Percentiles rank a stretch among this genome's conserved stretches.
Conservation (phyloP, 73 alveolate genomes). For the Tetrahymena thermophila region DNA sequence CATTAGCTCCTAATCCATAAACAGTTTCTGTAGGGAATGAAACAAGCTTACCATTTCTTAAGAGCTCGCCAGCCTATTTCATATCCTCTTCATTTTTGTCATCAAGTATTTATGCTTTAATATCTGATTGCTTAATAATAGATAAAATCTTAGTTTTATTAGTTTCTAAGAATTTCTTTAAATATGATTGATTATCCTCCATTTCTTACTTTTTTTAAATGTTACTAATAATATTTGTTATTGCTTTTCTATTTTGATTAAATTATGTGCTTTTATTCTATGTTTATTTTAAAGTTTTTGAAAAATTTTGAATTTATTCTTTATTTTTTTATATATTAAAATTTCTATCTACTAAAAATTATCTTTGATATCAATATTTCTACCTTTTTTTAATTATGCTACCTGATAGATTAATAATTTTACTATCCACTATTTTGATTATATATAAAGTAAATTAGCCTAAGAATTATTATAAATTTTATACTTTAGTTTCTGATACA, state of each 20-base stretch:
- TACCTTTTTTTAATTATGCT: neutral
- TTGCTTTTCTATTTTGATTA: no score
- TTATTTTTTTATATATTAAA: no score
- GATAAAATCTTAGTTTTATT: neutral
- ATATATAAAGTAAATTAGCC: neutral
- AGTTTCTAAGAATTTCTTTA: neutral
- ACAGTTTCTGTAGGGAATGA: slow-evolving; percentile 98
- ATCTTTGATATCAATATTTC: neutral
- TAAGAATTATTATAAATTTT: neutral
- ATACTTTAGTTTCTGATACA: neutral
- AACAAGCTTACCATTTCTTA: neutral
- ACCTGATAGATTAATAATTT: neutral
- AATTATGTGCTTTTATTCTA: no score
- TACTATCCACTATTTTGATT: neutral
- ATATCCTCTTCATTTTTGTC: neutral
- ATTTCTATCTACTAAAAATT: neutral
- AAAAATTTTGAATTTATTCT: neutral
- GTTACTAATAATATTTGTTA: neutral
- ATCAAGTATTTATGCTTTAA: neutral
- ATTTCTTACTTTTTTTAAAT: neutral
- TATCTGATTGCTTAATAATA: neutral
- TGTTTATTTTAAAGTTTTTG: neutral
- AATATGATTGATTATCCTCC: neutral
- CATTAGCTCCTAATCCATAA: slow-evolving; percentile 98
- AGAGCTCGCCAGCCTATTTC: neutral